Base-by-base conservation (phyloP, 768 basidiomycete genomes). In the Thelephora ganbajun region DNA sequence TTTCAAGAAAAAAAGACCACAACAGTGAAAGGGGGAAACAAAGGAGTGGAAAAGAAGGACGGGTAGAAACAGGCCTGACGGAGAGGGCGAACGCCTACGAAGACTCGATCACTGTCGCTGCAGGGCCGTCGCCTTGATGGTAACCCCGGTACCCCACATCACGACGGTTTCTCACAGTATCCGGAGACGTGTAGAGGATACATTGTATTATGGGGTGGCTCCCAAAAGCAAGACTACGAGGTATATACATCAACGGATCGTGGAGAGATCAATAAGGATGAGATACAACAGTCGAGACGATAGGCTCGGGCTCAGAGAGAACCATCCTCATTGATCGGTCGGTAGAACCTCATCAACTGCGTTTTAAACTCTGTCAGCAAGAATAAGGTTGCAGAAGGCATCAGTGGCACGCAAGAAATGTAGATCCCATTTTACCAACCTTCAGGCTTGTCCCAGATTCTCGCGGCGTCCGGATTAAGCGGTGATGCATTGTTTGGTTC, bases 401-500 rank as follows among this genome's bases (percentile, higher is more conserved):
- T 53, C 43, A 35, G 35, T 42, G 39, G 5, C 43, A 50, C 42
- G 54, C 34, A 9, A 9, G 19, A 55, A 16, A 9, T 12, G 5
- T 43, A 44, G 11, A 43, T 12, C 2, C 23, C 19, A 35, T 26
- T 36, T 6, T 5, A 53, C 71, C 36, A 58, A 80, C 84, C 77
- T 52, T 76, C 75, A n/a, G 78, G 72, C 34, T 73, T 70, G 52
- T 69, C 73, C 91, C 91, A 94, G 18, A 91, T 66, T 14, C 72
- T 70, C 3, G 90, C 85, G 2, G 91, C 91, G 54, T 93, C 90
- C 6, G 80, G 69, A 60, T 93, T 93, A 49, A 94, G 66, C 6
- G 91, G 91, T 5, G 89, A 92, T 13, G 83, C 84, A 60, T 92
- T 93, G 70, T 94, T 93, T 22, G 90, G 91, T 63, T 94, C 90